Evolutionary conservation across 108 stramenopile genomes (phyloP), one percentile per base, ranked within the genome.

Genomic region (Aurantiochytrium sp.): DNA sequence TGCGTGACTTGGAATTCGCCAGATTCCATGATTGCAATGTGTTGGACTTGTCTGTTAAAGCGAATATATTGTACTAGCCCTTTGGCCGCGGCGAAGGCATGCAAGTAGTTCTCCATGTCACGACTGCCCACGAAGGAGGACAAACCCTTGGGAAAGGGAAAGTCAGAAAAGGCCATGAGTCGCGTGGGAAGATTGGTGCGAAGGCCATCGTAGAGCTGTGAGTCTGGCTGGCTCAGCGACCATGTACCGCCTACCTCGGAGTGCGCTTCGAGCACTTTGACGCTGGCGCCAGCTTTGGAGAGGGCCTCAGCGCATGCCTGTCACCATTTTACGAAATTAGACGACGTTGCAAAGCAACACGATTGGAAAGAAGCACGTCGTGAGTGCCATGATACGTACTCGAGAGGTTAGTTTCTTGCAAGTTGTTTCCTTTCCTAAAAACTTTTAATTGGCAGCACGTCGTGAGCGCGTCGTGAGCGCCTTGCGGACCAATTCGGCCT

Each of bases 141-240:
- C n/a, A 83, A 25, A 16, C 51, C 51, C n/a, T 53, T 25, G 10
- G 76, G 76, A 23, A 83, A 83, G 16, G 45, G 4, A 12, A 53
- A 83, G n/a, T 53, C 76, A 35, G 76, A 53, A 53, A 53, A 83
- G 49, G 76, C 76, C 76, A 83, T 83, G 23, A 83, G 28, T 45
- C 51, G n/a, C 6, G 45, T 83, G 19, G 76, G 76, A 8, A 83
- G 51, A 45, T 83, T 83, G 45, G 76, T 83, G 49, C 76, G 45
- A 10, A 83, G 51, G n/a, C 76, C 76, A 83, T 83, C 76, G 76
- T 83, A 83, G 6, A 83, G 12, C 51, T 83, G 76, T 16, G 76
- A 83, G 76, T 83, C 51, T 47, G 76, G 76, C 4, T 83, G 44
- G 45, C 28, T 53, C n/a, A 83, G 49, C 16, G 49, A 83, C 76